Conservation (phyloP, 305 asterid species). For the Fraxinus sp. region DNA sequence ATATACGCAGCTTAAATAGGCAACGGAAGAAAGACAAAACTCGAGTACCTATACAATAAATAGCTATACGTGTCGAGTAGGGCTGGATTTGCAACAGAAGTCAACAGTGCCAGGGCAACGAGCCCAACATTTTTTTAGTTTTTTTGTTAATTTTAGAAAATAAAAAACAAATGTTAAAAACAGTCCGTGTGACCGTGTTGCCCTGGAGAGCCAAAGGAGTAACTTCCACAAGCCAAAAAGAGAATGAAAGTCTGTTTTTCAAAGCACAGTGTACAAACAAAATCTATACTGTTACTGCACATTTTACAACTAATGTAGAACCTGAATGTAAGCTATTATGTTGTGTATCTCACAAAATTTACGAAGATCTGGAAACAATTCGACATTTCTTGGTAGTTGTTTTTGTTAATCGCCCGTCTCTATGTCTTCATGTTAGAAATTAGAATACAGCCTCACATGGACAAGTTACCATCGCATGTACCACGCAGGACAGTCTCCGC, state of each 20-base stretch:
- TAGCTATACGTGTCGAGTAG: not conserved
- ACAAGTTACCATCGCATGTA: not conserved
- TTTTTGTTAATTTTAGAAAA: not conserved
- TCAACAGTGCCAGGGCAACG: not conserved
- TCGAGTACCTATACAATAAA: not conserved
- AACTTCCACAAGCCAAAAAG: not conserved
- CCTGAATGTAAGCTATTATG: not conserved
- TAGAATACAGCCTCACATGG: not conserved
- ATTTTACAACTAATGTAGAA: not conserved
- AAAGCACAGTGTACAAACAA: not conserved
- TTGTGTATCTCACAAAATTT: not conserved
- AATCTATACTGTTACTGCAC: not conserved
- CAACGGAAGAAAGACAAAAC: not conserved
- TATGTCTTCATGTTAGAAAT: not conserved
- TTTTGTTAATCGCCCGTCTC: not conserved
- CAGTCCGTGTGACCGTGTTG: not conserved
- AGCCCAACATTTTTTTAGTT: not conserved
- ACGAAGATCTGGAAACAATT: not conserved
- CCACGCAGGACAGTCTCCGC: not conserved
- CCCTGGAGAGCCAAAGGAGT: not conserved
- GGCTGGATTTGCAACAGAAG: not conserved
- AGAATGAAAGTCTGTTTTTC: not conserved
- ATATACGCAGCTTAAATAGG: not conserved
- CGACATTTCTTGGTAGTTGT: not conserved
- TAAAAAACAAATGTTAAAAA: not conserved